Conservation (phyloP, 192 early-diverging fungal genomes). For the Entomortierella chlamydospora region DNA sequence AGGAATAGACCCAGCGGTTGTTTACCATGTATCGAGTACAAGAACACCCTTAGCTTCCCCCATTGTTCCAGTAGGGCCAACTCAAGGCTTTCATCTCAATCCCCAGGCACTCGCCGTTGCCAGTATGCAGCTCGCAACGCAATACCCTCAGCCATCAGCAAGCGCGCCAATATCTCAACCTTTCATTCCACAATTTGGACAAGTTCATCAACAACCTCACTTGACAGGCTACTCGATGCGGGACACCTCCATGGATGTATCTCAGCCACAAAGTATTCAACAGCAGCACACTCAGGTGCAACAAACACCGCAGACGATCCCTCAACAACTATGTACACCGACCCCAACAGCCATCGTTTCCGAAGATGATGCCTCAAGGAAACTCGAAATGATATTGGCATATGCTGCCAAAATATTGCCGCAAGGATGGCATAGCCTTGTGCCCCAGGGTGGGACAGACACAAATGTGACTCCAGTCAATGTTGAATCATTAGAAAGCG, state of each 20-base stretch:
- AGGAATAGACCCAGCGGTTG: neutral
- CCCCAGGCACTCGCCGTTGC: neutral
- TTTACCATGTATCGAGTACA: neutral
- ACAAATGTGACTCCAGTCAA: neutral
- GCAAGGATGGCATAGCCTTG: conserved; percentile 10
- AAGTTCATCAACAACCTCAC: neutral
- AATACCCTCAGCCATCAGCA: neutral
- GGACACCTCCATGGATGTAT: too few relatives aligned
- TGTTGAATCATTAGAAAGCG: neutral
- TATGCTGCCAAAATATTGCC: conserved; percentile 13
- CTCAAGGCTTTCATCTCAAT: neutral
- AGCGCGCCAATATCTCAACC: neutral
- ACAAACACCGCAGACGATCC: neutral
- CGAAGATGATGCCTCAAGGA: neutral
- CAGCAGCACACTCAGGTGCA: neutral
- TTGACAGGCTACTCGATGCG: neutral
- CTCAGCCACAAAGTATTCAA: neutral
- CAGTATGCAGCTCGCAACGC: neutral
- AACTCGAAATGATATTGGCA: conserved; percentile 17
- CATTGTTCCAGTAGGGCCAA: neutral
- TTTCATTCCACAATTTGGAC: neutral
- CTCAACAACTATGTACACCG: neutral
- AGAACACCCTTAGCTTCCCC: neutral
- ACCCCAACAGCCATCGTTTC: neutral
- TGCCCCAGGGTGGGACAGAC: neutral